Evolutionary conservation across 495 filamentous ascomycete species (phyloP).

Genomic region (Lasiosphaeria miniovina): DNA sequence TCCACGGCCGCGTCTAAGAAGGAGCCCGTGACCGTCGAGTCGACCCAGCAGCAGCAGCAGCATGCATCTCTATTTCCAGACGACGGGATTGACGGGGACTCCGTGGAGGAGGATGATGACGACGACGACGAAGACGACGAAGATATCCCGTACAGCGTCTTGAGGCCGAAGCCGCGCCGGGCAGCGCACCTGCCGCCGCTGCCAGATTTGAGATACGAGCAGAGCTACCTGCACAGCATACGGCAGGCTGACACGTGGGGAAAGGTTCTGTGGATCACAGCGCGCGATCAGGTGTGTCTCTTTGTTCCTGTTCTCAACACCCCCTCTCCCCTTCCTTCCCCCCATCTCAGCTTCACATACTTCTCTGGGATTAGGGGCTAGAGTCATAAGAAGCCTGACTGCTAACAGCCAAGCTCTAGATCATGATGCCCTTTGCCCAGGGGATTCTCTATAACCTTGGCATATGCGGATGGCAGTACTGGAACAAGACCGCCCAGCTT

Average conservation of each 20-base stretch:
- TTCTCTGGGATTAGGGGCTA: too few species aligned
- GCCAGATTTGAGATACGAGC: conserved; percentile 93
- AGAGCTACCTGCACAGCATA: conserved; percentile 90
- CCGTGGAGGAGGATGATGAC: conserved; percentile 11
- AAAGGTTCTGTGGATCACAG: conserved; percentile 76
- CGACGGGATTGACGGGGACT: conserved; percentile 20
- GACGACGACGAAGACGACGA: conserved; percentile 44
- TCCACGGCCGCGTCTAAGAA: conserved; percentile 65
- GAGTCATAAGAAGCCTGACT: conserved; percentile 1
- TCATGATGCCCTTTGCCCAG: conserved; percentile 79
- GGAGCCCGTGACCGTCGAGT: conserved; percentile 37
- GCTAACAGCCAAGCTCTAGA: conserved; percentile 38
- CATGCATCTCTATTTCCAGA: conserved; percentile 2
- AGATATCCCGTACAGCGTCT: conserved; percentile 54
- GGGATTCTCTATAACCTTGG: conserved; percentile 79
- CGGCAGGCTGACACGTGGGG: conserved; percentile 71
- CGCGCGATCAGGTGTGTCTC: conserved; percentile 72
- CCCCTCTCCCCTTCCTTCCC: background rate
- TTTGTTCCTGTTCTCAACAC: background rate
- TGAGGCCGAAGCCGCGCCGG: conserved; percentile 52
- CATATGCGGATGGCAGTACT: conserved; percentile 77
- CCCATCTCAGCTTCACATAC: background rate
- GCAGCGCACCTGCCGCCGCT: conserved; percentile 66
- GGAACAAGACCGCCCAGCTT: conserved; percentile 70
- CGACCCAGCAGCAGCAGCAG: conserved; percentile 3